Evolutionary conservation across 257 asterid genomes (phyloP).

Genomic region (Solanum verrucosum): DNA sequence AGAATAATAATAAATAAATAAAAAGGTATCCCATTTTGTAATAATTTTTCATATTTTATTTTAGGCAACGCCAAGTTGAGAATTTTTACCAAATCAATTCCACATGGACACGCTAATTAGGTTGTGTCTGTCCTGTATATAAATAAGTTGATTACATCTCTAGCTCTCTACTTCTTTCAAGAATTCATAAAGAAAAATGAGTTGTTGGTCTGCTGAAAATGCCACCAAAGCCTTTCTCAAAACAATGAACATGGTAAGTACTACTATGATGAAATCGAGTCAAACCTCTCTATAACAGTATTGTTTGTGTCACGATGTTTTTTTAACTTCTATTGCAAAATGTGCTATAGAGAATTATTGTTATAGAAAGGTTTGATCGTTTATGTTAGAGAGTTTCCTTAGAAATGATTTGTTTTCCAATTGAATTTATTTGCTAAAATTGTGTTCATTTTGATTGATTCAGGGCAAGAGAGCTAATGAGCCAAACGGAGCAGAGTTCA

Average conservation of each 20-base stretch:
- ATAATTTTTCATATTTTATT: background rate
- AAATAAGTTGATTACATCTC: background rate
- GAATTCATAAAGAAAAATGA: conserved; percentile 17
- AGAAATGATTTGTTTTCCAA: background rate
- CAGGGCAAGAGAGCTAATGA: conserved; percentile 57
- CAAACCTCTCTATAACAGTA: background rate
- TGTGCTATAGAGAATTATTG: background rate
- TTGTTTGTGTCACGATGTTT: no score
- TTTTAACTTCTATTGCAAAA: background rate
- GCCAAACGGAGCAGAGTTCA: conserved; percentile 70
- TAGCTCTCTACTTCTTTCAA: conserved; percentile 3
- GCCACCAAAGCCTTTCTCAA: conserved; percentile 80
- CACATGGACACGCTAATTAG: background rate
- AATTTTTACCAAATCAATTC: background rate
- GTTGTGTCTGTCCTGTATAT: background rate
- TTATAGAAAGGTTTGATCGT: background rate
- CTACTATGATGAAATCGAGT: background rate
- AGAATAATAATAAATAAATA: background rate
- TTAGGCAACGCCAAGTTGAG: background rate
- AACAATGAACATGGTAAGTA: conserved; percentile 69
- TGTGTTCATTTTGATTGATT: background rate
- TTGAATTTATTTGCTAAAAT: background rate
- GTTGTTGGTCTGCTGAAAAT: conserved; percentile 89
- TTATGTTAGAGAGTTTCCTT: background rate
- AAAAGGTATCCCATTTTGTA: background rate